Evolutionary conservation across 805 yeast species (phyloP), one percentile per base, ranked within the genome.

Genomic region (Ogataea glucozyma): DNA sequence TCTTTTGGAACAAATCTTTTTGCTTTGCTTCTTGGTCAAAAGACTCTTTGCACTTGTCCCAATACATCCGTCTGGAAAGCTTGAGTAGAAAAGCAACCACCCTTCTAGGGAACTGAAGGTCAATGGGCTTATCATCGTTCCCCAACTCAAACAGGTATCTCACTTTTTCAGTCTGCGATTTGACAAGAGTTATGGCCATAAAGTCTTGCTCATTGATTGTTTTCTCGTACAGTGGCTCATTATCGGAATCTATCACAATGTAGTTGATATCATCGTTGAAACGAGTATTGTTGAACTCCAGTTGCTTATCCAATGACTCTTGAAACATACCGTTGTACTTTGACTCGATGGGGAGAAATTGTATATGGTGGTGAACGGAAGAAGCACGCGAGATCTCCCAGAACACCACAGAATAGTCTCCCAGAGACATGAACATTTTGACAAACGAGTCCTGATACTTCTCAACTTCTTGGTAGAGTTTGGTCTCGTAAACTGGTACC

Each of bases 101-200:
- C 54, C 88, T 73, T 59, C 97, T 71, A 1, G 96, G 95, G 54
- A 90, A 86, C 52, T 87, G 96, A 11, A 88, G 63, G 60, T 90
- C 97, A 7, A 88, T 50, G 13, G 56, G 55, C 27, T 34, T 34
- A 23, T 32, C 57, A 6, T 54, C 59, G 4, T 41, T 40, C 2
- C 39, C 58, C 56, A 60, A 66, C 59, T 49, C 47, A 58, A 54
- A 54, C 46, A 69, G 42, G 22, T 56, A 60, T 27, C 52, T 55
- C 21, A 34, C 38, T 18, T 23, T 34, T 14, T 34, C 38, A 3
- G 64, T 47, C 12, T 44, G 46, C 4, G 41, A 26, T 4, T 42
- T 38, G 5, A 46, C 42, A 12, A 56, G 26, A 7, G 53, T 64
- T 37, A 72, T 70, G 38, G 54, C 40, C 41, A 74, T 61, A 50